Evolutionary conservation across 371 early-diverging fungal species (phyloP).

Genomic region (Gilbertella persicaria): DNA sequence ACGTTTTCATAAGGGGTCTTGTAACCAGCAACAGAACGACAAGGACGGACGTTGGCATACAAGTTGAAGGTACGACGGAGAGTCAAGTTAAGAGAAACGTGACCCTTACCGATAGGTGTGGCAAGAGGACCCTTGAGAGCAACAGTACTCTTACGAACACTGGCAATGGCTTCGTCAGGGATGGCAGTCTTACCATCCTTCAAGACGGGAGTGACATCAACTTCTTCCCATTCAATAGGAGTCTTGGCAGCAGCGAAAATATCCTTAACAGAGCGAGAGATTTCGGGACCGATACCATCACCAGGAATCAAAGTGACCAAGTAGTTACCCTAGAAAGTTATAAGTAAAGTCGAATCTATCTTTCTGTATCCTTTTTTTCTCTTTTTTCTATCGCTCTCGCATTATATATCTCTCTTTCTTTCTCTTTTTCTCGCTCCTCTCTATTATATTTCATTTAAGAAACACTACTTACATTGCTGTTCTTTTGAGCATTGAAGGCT

Average conservation of each 20-base stretch:
- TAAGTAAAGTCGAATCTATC: not conserved
- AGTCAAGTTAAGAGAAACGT: conserved; percentile 97
- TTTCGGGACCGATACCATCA: conserved; percentile 99
- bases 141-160: conserved; percentile 92
- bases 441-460: not conserved
- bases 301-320: conserved; percentile 96
- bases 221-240: conserved; percentile 97
- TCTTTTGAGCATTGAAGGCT: conserved; percentile 65
- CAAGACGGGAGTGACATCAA: conserved; percentile 92
- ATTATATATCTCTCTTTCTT: not conserved
- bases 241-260: conserved; percentile 93
- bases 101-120: conserved; percentile 98
- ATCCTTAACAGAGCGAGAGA: conserved; percentile 88
- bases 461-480: conserved; percentile 56
- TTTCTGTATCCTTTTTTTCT: not conserved
- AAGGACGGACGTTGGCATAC: conserved; percentile 98
- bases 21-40: conserved; percentile 93
- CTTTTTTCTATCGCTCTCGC: not conserved
- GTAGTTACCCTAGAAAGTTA: conserved; percentile 67
- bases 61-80: conserved; percentile 96
- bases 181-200: conserved; percentile 93
- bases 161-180: conserved; percentile 88
- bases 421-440: not conserved
- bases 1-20: conserved; percentile 96
- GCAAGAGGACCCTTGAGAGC: conserved; percentile 98